Conservation (phyloP, 148 eudicot genomes). For the Vaccinium vitisidaea region DNA sequence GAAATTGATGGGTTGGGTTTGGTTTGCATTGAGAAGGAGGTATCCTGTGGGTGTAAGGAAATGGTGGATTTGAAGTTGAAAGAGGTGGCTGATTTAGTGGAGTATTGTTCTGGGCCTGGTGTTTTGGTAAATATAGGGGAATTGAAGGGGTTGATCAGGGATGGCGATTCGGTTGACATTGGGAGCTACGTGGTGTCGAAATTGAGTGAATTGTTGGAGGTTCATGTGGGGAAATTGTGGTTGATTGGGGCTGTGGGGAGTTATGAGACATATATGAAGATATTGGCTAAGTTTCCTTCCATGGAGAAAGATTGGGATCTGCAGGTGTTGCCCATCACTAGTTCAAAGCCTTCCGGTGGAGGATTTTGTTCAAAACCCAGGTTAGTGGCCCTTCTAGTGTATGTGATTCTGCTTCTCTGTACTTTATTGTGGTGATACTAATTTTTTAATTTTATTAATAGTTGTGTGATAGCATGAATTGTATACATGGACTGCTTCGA, state of each 20-base stretch:
- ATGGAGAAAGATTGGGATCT: conserved; percentile 71
- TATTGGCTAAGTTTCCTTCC: conserved; percentile 47
- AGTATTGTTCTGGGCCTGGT: conserved; percentile 26
- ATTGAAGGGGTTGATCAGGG: conserved; percentile 41
- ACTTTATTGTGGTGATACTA: background rate
- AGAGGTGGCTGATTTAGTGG: conserved; percentile 35
- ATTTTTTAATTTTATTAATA: background rate
- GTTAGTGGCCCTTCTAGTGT: conserved; percentile 26
- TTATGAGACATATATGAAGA: conserved; percentile 46
- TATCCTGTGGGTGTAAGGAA: conserved; percentile 30
- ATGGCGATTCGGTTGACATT: conserved; percentile 12
- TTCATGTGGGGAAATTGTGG: conserved; percentile 48
- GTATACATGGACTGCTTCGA: background rate
- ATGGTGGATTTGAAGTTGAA: conserved; percentile 44
- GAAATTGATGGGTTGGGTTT: conserved; percentile 46
- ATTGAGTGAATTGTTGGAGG: conserved; percentile 43
- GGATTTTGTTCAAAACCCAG: conserved; percentile 53
- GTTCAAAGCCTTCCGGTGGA: conserved; percentile 32
- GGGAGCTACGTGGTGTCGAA: conserved; percentile 34
- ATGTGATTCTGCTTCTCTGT: conserved; percentile 1
- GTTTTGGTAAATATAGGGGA: conserved; percentile 58
- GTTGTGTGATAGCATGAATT: background rate
- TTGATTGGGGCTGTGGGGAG: conserved; percentile 45
- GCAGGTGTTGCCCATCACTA: conserved; percentile 56
- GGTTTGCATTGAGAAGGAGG: conserved; percentile 45